phyloP scores from a whole-genome alignment of 345 rosid species.

The Ailanthus altissimus region DNA sequence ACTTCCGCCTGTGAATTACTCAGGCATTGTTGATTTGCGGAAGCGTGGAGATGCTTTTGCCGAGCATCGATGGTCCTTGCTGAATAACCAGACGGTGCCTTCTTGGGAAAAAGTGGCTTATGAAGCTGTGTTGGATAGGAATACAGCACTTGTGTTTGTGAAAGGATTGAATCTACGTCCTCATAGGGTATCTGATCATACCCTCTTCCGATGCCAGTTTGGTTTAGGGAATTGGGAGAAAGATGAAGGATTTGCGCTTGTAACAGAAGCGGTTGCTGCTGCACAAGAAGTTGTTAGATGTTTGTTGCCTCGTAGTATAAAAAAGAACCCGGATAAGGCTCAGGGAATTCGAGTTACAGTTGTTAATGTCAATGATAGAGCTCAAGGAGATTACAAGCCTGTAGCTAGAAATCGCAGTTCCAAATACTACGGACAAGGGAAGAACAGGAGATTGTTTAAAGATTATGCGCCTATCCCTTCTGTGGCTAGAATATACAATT shows the following conservation, averaged over 20 bases:
- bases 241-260: conserved; percentile 43
- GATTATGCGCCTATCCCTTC: conserved; percentile 50
- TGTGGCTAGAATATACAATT: conserved; percentile 51
- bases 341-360: conserved; percentile 56
- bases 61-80: conserved; percentile 17
- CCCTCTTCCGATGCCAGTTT: conserved; percentile 68
- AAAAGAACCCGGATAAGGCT: conserved; percentile 48
- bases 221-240: conserved; percentile 44
- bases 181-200: conserved; percentile 63
- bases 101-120: conserved; percentile 75
- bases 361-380: conserved; percentile 29
- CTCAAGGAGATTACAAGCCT: conserved; percentile 19
- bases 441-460: conserved; percentile 16
- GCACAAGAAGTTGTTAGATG: conserved; percentile 97
- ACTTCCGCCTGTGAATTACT: conserved; percentile 57
- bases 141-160: conserved; percentile 69
- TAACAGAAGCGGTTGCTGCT: conserved; percentile 63
- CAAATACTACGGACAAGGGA: conserved; percentile 2
- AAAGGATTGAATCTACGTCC: conserved; percentile 93
- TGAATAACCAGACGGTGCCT: conserved; percentile 46
- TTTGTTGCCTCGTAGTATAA: conserved; percentile 61
- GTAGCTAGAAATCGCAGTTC: conserved; percentile 21
- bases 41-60: conserved; percentile 36
- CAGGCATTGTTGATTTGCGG: conserved; percentile 60
- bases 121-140: conserved; percentile 69